These are phyloP conservation scores for Acanthamoeba divionensis DNA, from an alignment of 208 protist species.

Conservation along the genomic window DNA sequence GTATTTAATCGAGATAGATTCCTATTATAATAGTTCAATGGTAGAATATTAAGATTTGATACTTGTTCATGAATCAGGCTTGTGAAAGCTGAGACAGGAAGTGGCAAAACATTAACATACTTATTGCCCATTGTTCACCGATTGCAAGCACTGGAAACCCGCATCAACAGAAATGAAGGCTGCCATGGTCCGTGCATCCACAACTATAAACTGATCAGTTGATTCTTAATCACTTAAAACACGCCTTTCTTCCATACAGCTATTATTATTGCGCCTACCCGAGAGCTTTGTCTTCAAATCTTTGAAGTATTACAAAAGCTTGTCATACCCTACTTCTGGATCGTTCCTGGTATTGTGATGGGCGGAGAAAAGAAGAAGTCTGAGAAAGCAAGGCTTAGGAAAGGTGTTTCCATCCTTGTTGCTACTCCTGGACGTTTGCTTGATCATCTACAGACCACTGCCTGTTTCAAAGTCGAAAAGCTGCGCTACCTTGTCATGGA, in stretches of 20 bases:
- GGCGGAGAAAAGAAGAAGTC: conserved; percentile 72
- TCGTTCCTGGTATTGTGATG: conserved; percentile 74
- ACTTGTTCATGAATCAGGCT: neutral
- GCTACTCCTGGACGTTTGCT: conserved; percentile 80
- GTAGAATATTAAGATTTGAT: neutral
- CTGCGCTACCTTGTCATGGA: conserved; percentile 74
- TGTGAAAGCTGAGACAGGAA: conserved; percentile 70
- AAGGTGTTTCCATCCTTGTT: conserved; percentile 77
- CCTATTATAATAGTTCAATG: neutral
- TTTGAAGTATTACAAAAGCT: conserved; percentile 50
- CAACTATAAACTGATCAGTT: neutral
- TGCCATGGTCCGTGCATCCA: neutral
- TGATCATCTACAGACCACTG: conserved; percentile 79
- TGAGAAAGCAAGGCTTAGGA: conserved; percentile 75
- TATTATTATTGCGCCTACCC: conserved; percentile 35
- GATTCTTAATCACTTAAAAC: neutral
- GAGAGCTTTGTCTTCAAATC: conserved; percentile 44
- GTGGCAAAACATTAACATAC: conserved; percentile 72
- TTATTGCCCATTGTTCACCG: conserved; percentile 66
- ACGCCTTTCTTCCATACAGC: neutral
- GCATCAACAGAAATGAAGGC: neutral
- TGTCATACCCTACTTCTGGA: conserved; percentile 59
- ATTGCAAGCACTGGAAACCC: conserved; percentile 10
- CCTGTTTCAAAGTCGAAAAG: conserved; percentile 63
- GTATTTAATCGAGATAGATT: neutral